phyloP scores from a whole-genome alignment of 2,329 filamentous ascomycete genomes.

The Acrodontium crateriforme region DNA sequence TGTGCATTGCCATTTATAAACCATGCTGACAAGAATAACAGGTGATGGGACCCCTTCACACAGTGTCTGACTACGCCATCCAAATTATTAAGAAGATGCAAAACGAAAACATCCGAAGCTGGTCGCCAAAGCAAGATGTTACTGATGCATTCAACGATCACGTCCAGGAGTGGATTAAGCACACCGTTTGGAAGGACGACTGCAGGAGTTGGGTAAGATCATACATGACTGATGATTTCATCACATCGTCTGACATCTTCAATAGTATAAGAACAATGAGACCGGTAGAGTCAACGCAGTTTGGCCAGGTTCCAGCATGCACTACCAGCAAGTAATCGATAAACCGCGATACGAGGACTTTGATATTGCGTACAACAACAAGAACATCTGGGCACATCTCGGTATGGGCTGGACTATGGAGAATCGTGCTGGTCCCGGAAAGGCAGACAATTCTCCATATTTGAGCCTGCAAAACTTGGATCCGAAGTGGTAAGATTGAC shows the following conservation, averaged over 20 bases:
- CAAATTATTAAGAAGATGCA: slow-evolving; percentile 34
- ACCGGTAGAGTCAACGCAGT: slow-evolving; percentile 35
- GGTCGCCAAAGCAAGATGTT: slow-evolving; percentile 27
- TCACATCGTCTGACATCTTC: no score
- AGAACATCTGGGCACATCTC: slow-evolving; percentile 29
- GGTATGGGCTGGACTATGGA: slow-evolving; percentile 28
- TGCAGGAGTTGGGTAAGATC: slow-evolving; percentile 32
- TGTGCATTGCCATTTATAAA: no score
- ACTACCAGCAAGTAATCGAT: slow-evolving; percentile 31
- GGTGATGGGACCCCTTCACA: slow-evolving; percentile 28
- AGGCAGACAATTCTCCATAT: slow-evolving; percentile 26
- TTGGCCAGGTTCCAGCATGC: slow-evolving; percentile 38
- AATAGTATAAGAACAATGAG: slow-evolving; percentile 33
- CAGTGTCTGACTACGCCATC: slow-evolving; percentile 27
- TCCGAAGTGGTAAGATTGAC: slow-evolving; percentile 23
- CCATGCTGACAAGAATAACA: no score
- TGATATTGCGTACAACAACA: slow-evolving; percentile 25
- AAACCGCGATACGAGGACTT: slow-evolving; percentile 31
- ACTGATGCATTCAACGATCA: slow-evolving; percentile 32
- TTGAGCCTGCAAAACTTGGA: slow-evolving; percentile 28
- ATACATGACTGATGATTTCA: no score
- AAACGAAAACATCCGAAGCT: slow-evolving; percentile 30
- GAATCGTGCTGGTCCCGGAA: slow-evolving; percentile 10
- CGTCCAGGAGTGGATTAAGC: slow-evolving; percentile 31
- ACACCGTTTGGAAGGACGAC: slow-evolving; percentile 35